Evolutionary conservation across 257 asterid genomes (phyloP).

Genomic region (Solanum lycopersicoides): DNA sequence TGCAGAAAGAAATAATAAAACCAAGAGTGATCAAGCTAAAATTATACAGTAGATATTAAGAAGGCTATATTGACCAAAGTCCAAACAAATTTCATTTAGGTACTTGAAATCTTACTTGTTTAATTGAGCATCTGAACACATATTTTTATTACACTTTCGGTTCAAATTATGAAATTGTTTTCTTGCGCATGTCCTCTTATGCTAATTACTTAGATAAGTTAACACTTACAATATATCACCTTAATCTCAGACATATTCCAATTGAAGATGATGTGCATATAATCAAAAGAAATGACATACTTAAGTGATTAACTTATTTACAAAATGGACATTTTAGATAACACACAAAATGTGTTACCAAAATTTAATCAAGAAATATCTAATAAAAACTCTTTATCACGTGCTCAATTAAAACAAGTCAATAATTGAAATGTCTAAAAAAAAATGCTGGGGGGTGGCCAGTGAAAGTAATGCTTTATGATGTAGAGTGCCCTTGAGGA

Average conservation of each 20-base stretch:
- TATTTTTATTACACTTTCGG: background rate
- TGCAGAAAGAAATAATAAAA: background rate
- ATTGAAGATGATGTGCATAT: rapidly evolving
- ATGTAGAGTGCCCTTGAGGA: background rate
- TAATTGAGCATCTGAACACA: no score
- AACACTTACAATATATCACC: no score
- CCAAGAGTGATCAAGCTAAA: background rate
- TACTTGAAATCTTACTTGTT: no score
- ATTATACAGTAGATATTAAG: background rate
- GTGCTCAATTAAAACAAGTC: no score
- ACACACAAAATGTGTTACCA: background rate
- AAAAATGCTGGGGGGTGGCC: background rate
- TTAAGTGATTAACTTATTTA: background rate
- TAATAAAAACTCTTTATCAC: no score
- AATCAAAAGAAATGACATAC: no score
- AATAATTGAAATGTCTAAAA: background rate
- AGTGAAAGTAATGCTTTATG: background rate
- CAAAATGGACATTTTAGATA: background rate
- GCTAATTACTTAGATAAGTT: no score
- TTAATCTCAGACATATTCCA: background rate
- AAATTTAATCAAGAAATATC: no score
- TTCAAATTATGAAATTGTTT: background rate
- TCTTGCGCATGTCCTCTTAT: rapidly evolving
- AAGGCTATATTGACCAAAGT: background rate
- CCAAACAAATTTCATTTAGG: background rate